A percentile compares a stretch with the other conserved stretches of the same genome.
Evolutionary conservation across 352 stramenopile species (phyloP).

Genomic region (Phytophthora foliorum): DNA sequence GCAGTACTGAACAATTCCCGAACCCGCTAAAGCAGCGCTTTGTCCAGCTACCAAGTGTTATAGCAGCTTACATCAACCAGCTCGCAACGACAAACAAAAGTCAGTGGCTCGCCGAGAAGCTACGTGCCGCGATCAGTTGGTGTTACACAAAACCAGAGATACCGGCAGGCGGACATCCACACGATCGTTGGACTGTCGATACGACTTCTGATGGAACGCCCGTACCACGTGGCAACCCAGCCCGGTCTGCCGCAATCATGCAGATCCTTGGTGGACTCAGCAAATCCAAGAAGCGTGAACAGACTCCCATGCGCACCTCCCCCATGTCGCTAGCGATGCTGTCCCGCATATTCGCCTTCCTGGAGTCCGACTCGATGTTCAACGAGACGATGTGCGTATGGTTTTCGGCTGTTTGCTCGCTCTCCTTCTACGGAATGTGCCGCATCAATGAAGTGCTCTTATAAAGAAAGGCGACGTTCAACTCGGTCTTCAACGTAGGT

Average conservation of each 20-base stretch:
- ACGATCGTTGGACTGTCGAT: constrained; percentile 15
- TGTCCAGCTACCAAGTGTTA: constrained; percentile 28
- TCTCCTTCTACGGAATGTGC: constrained; percentile 37
- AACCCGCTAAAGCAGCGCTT: constrained; percentile 34
- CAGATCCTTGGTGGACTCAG: constrained; percentile 15
- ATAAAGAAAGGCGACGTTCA: constrained; percentile 23
- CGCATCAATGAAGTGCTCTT: constrained; percentile 20
- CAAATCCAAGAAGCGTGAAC: constrained; percentile 18
- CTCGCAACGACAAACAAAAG: constrained; percentile 5
- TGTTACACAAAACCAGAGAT: constrained; percentile 22
- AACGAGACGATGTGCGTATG: constrained; percentile 24
- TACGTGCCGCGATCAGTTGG: constrained; percentile 7
- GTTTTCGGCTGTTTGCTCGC: constrained; percentile 20
- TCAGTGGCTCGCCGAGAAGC: constrained; percentile 14
- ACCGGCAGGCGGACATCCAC: constrained; percentile 11
- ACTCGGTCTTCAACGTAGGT: constrained; percentile 3
- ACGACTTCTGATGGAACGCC: not conserved
- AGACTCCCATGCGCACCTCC: constrained; percentile 10
- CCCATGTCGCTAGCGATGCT: constrained; percentile 21
- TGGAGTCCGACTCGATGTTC: constrained; percentile 17
- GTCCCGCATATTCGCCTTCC: not conserved
- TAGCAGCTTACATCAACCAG: constrained; percentile 35
- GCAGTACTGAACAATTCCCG: constrained; percentile 20
- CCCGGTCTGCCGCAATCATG: not conserved
- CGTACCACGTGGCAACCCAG: constrained; percentile 10